Evolutionary conservation across 805 yeast species (phyloP).

Genomic region (Cyberlindnera petersonii): DNA sequence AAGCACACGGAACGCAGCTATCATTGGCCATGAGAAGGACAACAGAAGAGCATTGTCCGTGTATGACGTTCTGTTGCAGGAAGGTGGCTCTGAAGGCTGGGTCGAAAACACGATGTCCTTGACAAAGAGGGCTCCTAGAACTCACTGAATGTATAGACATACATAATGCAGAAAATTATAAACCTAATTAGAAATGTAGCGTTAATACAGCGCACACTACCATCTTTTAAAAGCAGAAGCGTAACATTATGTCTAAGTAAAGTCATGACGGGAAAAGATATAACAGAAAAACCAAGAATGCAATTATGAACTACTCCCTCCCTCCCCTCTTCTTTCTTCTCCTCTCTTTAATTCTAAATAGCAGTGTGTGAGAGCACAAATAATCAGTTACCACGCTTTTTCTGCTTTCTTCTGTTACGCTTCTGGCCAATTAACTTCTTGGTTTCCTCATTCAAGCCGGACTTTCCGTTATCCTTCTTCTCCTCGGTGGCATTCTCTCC

Average conservation of each 20-base stretch:
- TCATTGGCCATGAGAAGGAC: slow-evolving; percentile 59
- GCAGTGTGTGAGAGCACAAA: too few relatives aligned
- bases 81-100: slow-evolving; percentile 93
- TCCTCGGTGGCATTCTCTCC: slow-evolving; percentile 8
- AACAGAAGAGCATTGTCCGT: slow-evolving; percentile 30
- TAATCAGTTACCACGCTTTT: slow-evolving; percentile 23
- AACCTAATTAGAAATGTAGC: not conserved
- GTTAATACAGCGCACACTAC: not conserved
- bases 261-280: too few relatives aligned
- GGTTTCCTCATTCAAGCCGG: slow-evolving; percentile 49
- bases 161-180: not conserved
- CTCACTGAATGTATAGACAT: slow-evolving; percentile 42
- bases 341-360: too few relatives aligned
- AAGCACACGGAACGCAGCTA: slow-evolving; percentile 88
- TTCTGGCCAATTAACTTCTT: slow-evolving; percentile 65
- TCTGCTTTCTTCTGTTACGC: slow-evolving; percentile 60
- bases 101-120: slow-evolving; percentile 73
- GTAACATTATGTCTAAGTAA: too few relatives aligned
- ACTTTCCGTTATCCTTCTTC: slow-evolving; percentile 21
- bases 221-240: too few relatives aligned
- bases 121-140: slow-evolving; percentile 66
- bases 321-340: too few relatives aligned
- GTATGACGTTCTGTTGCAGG: slow-evolving; percentile 60
- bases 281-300: too few relatives aligned
- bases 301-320: too few relatives aligned